Conservation (phyloP, 1,284 basidiomycete species). For the Tausonia pullulans region DNA sequence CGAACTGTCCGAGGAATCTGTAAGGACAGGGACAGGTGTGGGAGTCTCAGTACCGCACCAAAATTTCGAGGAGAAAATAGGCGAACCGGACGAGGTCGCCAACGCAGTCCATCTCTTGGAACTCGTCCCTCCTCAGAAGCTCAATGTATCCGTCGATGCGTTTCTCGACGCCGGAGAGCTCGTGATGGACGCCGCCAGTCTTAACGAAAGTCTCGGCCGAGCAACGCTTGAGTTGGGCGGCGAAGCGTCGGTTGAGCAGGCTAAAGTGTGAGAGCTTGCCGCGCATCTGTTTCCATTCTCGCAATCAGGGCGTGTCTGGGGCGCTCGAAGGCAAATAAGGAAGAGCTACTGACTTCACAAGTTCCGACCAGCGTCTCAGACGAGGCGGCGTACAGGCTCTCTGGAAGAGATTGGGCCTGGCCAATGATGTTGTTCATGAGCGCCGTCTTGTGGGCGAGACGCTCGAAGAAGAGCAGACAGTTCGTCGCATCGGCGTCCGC, state of each 20-base stretch:
- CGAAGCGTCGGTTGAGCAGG: conserved; percentile 74
- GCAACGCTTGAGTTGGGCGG: conserved; percentile 63
- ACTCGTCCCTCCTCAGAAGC: conserved; percentile 69
- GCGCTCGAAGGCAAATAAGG: not conserved
- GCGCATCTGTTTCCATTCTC: conserved; percentile 47
- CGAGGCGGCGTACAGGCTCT: conserved; percentile 63
- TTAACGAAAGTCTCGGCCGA: conserved; percentile 71
- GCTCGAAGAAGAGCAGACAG: conserved; percentile 81
- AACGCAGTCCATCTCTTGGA: conserved; percentile 84
- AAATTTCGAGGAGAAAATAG: no score
- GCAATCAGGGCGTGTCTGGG: not conserved
- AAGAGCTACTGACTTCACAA: conserved; percentile 55
- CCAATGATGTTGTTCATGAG: conserved; percentile 70
- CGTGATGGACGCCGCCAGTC: conserved; percentile 69
- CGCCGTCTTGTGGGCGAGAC: conserved; percentile 70
- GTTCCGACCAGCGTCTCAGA: conserved; percentile 73
- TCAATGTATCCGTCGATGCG: conserved; percentile 84
- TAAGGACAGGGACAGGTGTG: not conserved
- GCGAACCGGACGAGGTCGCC: conserved; percentile 56
- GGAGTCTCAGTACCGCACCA: not conserved
- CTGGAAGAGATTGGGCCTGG: conserved; percentile 67
- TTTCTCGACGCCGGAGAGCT: conserved; percentile 78
- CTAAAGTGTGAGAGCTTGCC: conserved; percentile 67
- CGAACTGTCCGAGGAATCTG: conserved; percentile 80
- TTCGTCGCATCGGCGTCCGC: conserved; percentile 73